Percentiles rank a stretch among this genome's conserved stretches.
Conservation (phyloP, 2,329 filamentous ascomycete species). For the Madurella fahalii region DNA sequence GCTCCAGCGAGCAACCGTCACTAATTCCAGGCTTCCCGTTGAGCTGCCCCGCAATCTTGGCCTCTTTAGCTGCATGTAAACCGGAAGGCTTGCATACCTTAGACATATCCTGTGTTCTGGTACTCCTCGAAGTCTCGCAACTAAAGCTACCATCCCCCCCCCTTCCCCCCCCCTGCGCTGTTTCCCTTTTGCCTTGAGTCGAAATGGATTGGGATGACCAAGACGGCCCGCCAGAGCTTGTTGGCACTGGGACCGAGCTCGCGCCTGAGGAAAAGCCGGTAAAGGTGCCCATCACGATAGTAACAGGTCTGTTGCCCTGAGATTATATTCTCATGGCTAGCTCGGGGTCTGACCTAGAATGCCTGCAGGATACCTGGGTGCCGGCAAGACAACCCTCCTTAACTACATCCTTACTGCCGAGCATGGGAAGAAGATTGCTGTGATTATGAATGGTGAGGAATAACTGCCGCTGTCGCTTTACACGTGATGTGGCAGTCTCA, state of each 20-base stretch:
- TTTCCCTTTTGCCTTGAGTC: background rate
- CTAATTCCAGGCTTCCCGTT: background rate
- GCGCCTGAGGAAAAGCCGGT: constrained; percentile 48
- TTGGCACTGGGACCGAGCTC: constrained; percentile 42
- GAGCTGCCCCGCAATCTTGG: background rate
- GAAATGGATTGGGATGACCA: constrained; percentile 59
- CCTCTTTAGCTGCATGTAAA: background rate
- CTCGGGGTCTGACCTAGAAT: constrained; percentile 1
- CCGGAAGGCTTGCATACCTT: too few relatives aligned
- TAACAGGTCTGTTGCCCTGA: constrained; percentile 61
- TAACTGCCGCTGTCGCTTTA: constrained; percentile 27
- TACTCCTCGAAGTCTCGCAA: too few relatives aligned
- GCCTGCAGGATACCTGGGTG: constrained; percentile 76
- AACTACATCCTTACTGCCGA: constrained; percentile 95
- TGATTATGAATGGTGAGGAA: constrained; percentile 79
- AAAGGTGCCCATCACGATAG: constrained; percentile 80
- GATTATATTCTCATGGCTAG: constrained; percentile 2
- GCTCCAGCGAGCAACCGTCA: too few relatives aligned
- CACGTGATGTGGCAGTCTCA: background rate
- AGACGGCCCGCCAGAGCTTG: constrained; percentile 62
- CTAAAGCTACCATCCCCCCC: too few relatives aligned
- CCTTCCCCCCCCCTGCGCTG: too few relatives aligned
- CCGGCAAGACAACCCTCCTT: constrained; percentile 89
- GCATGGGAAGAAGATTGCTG: constrained; percentile 96
- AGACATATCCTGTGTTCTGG: too few relatives aligned